Evolutionary conservation across 805 yeast genomes (phyloP).

Genomic region (Dipodascopsis tothii): DNA sequence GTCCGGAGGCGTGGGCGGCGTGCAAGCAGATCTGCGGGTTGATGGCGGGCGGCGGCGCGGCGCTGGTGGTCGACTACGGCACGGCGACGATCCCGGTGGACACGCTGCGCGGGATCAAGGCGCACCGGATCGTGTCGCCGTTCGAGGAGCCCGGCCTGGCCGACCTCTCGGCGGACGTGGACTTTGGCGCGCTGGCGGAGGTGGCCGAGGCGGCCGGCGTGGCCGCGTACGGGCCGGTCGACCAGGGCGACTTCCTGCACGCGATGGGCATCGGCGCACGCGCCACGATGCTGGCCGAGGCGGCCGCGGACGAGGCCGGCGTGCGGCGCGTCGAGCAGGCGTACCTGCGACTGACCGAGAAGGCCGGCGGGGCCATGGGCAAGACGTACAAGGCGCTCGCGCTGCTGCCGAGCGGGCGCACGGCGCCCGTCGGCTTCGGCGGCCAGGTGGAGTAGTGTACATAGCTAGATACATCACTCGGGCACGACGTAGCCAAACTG

Average conservation of each 20-base stretch:
- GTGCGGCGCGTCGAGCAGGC: constrained; percentile 49
- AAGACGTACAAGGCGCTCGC: constrained; percentile 65
- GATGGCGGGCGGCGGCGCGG: constrained; percentile 47
- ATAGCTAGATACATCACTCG: constrained; percentile 1
- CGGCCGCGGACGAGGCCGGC: constrained; percentile 38
- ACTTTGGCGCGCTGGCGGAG: constrained; percentile 51
- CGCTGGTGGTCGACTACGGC: constrained; percentile 73
- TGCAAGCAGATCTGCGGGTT: constrained; percentile 46
- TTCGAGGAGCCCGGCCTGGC: constrained; percentile 69
- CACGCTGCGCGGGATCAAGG: constrained; percentile 63
- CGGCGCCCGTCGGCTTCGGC: constrained; percentile 51
- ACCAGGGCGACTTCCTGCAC: constrained; percentile 75
- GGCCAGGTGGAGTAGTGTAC: constrained; percentile 24
- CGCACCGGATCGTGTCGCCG: constrained; percentile 69
- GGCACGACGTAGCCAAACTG: constrained; percentile 16
- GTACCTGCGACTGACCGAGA: constrained; percentile 56
- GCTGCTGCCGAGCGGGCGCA: constrained; percentile 41
- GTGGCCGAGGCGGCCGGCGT: constrained; percentile 31
- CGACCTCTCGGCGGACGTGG: constrained; percentile 78
- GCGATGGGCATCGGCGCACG: constrained; percentile 68
- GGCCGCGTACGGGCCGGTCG: constrained; percentile 48
- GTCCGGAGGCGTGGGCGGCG: constrained; percentile 63
- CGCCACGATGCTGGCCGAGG: constrained; percentile 41
- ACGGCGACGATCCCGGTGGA: constrained; percentile 56
- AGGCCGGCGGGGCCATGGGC: constrained; percentile 63